Evolutionary conservation across 176 grass and related monocot species (phyloP).

Genomic region (Areca catechu): DNA sequence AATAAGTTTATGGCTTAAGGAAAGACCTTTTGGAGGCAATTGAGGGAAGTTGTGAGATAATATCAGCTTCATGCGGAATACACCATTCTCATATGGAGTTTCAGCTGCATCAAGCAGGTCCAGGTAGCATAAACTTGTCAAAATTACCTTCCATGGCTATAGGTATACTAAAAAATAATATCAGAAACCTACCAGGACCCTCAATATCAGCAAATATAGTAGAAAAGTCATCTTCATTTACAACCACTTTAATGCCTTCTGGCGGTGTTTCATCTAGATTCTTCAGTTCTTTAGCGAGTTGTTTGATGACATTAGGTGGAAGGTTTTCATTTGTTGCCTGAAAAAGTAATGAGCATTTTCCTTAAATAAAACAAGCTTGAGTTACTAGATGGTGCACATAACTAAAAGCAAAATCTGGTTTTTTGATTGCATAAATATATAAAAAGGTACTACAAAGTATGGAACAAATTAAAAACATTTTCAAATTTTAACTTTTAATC

Average conservation of each 20-base stretch:
- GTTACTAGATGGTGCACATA: too few species aligned
- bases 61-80: constrained; percentile 91
- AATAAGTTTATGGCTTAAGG: not conserved
- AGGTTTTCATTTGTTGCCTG: constrained; percentile 95
- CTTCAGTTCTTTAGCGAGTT: constrained; percentile 93
- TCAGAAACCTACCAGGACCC: constrained; percentile 42
- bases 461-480: too few species aligned
- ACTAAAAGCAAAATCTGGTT: too few species aligned
- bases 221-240: constrained; percentile 92
- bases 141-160: not conserved
- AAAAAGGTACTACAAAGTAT: too few species aligned
- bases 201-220: constrained; percentile 96
- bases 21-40: constrained; percentile 76
- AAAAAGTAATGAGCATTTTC: too few species aligned
- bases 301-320: constrained; percentile 82
- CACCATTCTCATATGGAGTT: constrained; percentile 90
- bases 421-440: too few species aligned
- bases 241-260: constrained; percentile 87
- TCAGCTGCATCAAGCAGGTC: constrained; percentile 36
- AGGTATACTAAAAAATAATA: not conserved
- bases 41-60: constrained; percentile 75
- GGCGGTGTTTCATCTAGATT: constrained; percentile 86
- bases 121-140: constrained; percentile 7
- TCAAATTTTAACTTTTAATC: too few species aligned
- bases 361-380: too few species aligned